Base-by-base conservation (phyloP, 257 asterid species). In the Solanum lycopersicoides region DNA sequence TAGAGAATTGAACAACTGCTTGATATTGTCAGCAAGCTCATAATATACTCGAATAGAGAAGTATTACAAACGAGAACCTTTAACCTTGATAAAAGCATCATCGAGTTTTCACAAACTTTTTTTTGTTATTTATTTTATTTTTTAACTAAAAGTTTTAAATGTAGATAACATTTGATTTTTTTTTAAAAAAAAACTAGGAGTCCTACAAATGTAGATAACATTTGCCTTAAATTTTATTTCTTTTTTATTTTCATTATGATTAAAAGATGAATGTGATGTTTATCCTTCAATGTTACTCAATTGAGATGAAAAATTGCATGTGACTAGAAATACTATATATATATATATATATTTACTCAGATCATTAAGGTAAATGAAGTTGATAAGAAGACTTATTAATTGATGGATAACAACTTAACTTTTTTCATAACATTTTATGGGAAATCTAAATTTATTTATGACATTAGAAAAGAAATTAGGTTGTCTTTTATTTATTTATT, bases 21-120 rank as follows among this genome's bases (percentile, higher is more conserved):
- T 12, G 93, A 86, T 87, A 89, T 87, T 69, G 86, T 86, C 74
- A 77, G 68, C 80, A 93, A 86, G 86, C 68, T 91, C 12, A 89
- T 69, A 76, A 18, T 79, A 45, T 44, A 79, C 41, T 28, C 16
- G 84, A 45, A 45, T 16, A 25, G 13, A 14, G n/a, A 12, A 45
- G 25, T 79, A 44, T 28, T 25, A 79, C 84, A 44, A 44, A 79
- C 42, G 12, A 45, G 42, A 79, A 79, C 66, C 84, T 79, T 47
- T 45, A 79, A 79, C 84, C 84, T 66, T 79, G 84, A 79, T 79
- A 45, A 47, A 76, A 15, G 41, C 84, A 41, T 28, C 65, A 25
- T 13, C 37, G 41, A 45, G 6, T 45, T 79, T 45, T 79, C 66
- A 77, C 39, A 60, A 60, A 1, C 28, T 59, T 9, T 15, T 1